Evolutionary conservation across 2,329 filamentous ascomycete genomes (phyloP), one percentile per base, ranked within the genome.

Genomic region (Elsinoe australis): DNA sequence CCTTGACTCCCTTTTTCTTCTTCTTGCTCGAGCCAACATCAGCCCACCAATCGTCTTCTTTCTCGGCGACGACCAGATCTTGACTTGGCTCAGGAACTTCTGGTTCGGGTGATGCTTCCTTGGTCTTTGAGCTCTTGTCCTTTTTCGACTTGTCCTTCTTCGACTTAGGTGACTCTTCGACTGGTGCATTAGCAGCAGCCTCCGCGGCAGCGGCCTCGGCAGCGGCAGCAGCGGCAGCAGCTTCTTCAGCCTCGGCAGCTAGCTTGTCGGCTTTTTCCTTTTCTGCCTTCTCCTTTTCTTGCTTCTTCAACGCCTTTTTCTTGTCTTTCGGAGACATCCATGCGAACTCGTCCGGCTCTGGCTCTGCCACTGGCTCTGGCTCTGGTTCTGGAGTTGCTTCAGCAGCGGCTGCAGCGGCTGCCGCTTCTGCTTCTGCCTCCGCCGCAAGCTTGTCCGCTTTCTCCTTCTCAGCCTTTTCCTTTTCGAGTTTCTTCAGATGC

Each of bases 381-480:
- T 29, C 26, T 29, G 26, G 7, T 29, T 29, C n/a, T n/a, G n/a
- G n/a, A 39, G 54, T 52, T 8, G 54, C 53, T 12, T 56, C 54
- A 8, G 55, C 44, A 12, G 55, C 36, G 2, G 21, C 18, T n/a
- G n/a, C 18, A n/a, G 21, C 21, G 12, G 59, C 51, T 47, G 61
- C 60, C 15, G 60, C 51, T 7, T 52, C 50, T 47, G 56, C 59
- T 38, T 52, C 53, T 8, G 54, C 53, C 12, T 56, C 54, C 8
- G 56, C 44, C 9, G 55, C 36, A 51, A 56, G 60, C 49, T 67
- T 66, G 26, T 63, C 63, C 51, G 66, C 56, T 17, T 55, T 55
- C 44, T 61, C 70, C 55, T 72, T 73, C 56, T 71, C 73, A 51
- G 67, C 59, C 41, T 58, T 58, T 24, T 60, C 56, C 46, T 59